A percentile compares a stretch with the other conserved stretches of the same genome.
These are phyloP conservation scores for Pseudevernia furfuracea DNA, from an alignment of 495 filamentous ascomycete species.

Conservation along the genomic window DNA sequence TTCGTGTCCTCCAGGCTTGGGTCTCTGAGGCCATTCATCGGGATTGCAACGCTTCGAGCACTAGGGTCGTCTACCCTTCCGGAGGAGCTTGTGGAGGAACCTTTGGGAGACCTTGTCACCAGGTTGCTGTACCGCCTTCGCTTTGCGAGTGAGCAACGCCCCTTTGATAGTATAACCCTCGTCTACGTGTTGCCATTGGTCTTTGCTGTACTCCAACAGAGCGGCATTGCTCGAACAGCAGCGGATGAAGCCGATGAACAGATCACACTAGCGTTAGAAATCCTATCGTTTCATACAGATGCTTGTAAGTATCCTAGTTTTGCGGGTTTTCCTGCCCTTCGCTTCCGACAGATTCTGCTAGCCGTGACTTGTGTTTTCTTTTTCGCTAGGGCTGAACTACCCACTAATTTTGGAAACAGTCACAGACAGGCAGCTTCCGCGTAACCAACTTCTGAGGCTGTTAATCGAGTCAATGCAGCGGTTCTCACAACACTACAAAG, in stretches of 20 bases:
- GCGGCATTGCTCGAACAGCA: constrained; percentile 61
- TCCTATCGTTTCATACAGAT: constrained; percentile 78
- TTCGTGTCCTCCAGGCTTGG: constrained; percentile 70
- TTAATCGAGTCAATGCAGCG: constrained; percentile 76
- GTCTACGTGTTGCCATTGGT: constrained; percentile 81
- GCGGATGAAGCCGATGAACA: constrained; percentile 76
- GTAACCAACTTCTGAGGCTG: constrained; percentile 58
- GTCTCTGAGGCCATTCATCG: constrained; percentile 67
- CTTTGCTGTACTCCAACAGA: constrained; percentile 63
- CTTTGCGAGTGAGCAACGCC: constrained; percentile 83
- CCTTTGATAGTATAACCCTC: constrained; percentile 77
- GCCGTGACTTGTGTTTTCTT: background rate
- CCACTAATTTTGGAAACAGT: constrained; percentile 32
- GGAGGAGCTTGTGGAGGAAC: constrained; percentile 63
- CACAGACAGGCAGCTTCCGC: constrained; percentile 64
- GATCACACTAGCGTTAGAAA: constrained; percentile 81
- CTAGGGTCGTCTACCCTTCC: constrained; percentile 65
- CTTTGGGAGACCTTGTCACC: constrained; percentile 78
- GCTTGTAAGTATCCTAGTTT: constrained; percentile 9
- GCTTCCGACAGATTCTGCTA: background rate
- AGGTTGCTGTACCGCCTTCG: constrained; percentile 84
- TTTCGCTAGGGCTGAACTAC: background rate
- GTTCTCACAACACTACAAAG: constrained; percentile 87
- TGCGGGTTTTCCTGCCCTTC: background rate
- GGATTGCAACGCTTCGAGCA: constrained; percentile 74